phyloP scores from a whole-genome alignment of 1,284 basidiomycete genomes.

The Malassezia sympodialis region DNA sequence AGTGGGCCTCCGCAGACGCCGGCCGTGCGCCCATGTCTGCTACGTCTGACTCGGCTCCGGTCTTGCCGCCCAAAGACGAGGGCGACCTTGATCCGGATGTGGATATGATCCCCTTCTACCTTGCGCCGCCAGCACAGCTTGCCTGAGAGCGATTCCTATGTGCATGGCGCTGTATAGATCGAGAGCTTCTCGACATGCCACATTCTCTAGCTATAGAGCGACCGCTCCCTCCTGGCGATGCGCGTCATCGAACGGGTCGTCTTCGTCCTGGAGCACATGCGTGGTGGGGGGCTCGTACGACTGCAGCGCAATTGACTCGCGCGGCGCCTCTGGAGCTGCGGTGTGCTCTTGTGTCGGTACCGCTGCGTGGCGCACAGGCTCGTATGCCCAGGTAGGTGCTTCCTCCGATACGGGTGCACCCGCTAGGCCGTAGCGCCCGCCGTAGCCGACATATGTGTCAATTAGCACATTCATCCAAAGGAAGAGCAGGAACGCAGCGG shows the following conservation, averaged over 20 bases:
- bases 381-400: not conserved
- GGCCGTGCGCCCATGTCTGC: not conserved
- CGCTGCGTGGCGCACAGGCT: not conserved
- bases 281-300: not conserved
- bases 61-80: not conserved
- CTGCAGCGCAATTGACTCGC: not conserved
- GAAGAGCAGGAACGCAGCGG: slow-evolving; percentile 34
- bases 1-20: not conserved
- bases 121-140: not conserved
- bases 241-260: slow-evolving; percentile 11
- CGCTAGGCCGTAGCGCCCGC: slow-evolving; percentile 26
- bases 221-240: not conserved
- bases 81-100: not conserved
- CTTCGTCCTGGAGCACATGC: slow-evolving; percentile 12
- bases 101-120: not conserved
- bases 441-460: slow-evolving; percentile 36
- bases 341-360: not conserved
- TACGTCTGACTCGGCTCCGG: not conserved
- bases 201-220: not conserved
- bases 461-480: slow-evolving; percentile 42
- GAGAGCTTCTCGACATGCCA: not conserved
- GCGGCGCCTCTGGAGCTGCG: not conserved
- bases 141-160: not conserved
- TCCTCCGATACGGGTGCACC: not conserved
- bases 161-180: not conserved